Conservation (phyloP, 177 flowering plant species). For the Vitis hybrid region DNA sequence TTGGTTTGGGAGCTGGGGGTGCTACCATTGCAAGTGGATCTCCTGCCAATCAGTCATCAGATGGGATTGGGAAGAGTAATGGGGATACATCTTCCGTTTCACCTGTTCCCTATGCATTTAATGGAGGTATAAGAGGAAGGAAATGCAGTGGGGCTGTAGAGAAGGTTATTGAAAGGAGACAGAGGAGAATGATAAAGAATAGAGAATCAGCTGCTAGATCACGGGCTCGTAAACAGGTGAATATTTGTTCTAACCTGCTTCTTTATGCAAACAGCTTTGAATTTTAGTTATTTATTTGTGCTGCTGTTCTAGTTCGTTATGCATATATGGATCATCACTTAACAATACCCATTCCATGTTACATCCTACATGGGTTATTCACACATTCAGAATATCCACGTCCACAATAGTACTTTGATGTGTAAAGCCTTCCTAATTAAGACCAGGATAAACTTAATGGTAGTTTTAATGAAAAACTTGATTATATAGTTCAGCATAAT, state of each 20-base stretch:
- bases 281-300: background rate
- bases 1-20: slow-evolving; percentile 51
- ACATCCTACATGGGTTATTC: too few species aligned
- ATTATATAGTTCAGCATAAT: too few species aligned
- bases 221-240: slow-evolving; percentile 73
- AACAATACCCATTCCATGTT: too few species aligned
- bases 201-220: slow-evolving; percentile 75
- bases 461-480: too few species aligned
- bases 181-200: slow-evolving; percentile 73
- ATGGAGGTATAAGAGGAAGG: slow-evolving; percentile 65
- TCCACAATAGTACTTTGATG: too few species aligned
- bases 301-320: background rate
- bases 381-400: too few species aligned
- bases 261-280: slow-evolving; percentile 2
- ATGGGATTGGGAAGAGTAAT: slow-evolving; percentile 69
- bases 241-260: slow-evolving; percentile 7
- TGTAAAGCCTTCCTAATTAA: too few species aligned
- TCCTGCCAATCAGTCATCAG: slow-evolving; percentile 69
- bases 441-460: too few species aligned
- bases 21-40: slow-evolving; percentile 47
- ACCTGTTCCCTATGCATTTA: slow-evolving; percentile 71
- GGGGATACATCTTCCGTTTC: slow-evolving; percentile 86
- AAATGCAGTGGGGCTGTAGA: slow-evolving; percentile 45
- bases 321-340: background rate
- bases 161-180: slow-evolving; percentile 72